These are phyloP conservation scores for Pleurotus salmoneostramineus DNA, from an alignment of 768 basidiomycete species.

Conservation along the genomic window DNA sequence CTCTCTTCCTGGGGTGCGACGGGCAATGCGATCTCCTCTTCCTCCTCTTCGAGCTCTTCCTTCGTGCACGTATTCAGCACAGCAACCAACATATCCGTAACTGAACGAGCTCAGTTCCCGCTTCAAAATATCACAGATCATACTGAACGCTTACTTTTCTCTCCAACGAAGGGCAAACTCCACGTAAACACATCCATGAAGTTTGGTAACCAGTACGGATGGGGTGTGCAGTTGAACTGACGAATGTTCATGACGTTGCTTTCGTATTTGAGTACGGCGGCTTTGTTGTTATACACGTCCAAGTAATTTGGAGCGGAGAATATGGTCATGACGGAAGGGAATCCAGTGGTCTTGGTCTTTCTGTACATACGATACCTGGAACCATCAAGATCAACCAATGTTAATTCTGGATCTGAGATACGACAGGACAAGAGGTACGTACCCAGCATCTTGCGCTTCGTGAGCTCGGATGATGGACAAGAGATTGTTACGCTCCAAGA, in stretches of 20 bases:
- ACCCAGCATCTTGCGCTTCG: slow-evolving; percentile 99
- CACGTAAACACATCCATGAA: slow-evolving; percentile 99
- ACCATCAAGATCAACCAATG: background rate
- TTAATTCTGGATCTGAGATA: background rate
- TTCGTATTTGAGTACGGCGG: slow-evolving; percentile 98
- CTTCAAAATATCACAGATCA: background rate
- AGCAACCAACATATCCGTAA: slow-evolving; percentile 98
- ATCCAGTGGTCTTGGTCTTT: slow-evolving; percentile 96
- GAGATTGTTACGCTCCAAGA: slow-evolving; percentile 95
- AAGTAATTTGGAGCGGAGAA: slow-evolving; percentile 98
- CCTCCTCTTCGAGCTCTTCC: slow-evolving; percentile 90
- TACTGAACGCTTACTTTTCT: slow-evolving; percentile 70
- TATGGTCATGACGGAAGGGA: slow-evolving; percentile 99
- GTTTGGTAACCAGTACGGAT: slow-evolving; percentile 97
- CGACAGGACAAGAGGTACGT: slow-evolving; percentile 17
- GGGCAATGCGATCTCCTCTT: slow-evolving; percentile 47
- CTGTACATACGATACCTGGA: slow-evolving; percentile 95
- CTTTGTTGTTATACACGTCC: slow-evolving; percentile 99
- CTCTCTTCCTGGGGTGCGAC: slow-evolving; percentile 40
- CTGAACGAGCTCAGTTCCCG: slow-evolving; percentile 22
- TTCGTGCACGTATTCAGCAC: slow-evolving; percentile 94
- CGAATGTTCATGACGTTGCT: slow-evolving; percentile 98
- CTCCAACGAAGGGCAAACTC: slow-evolving; percentile 97
- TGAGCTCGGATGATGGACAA: slow-evolving; percentile 97
- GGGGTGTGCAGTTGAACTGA: slow-evolving; percentile 95